Conservation (phyloP, 345 rosid genomes). For the Eucalyptus marginata region DNA sequence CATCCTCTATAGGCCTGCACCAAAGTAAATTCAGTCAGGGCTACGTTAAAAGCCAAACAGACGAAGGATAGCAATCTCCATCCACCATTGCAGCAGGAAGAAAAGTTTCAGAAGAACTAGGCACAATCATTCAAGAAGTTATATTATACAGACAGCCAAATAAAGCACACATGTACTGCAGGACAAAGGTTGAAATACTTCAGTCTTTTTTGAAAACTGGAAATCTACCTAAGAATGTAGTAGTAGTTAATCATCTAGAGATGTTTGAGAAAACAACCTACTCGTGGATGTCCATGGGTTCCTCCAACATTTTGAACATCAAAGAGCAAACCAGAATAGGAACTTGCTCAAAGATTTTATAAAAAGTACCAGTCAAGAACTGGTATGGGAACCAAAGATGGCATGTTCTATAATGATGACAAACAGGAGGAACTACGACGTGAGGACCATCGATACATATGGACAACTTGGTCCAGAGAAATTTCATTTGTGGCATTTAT, state of each 20-base stretch:
- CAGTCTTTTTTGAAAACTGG: background rate
- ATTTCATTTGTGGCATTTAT: background rate
- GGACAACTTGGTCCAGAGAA: background rate
- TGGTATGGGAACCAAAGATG: background rate
- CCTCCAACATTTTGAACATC: background rate
- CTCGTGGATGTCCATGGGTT: background rate
- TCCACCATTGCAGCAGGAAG: background rate
- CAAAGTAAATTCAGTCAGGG: background rate
- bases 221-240: background rate
- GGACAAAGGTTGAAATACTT: background rate
- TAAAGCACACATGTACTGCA: background rate
- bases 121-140: background rate
- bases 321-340: background rate
- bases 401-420: background rate
- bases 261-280: background rate
- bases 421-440: background rate
- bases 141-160: background rate
- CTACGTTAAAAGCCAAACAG: background rate
- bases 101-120: background rate
- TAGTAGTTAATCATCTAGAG: background rate
- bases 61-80: background rate
- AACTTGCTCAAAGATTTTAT: background rate
- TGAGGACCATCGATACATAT: background rate
- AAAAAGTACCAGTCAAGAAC: background rate
- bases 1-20: constrained; percentile 74